Evolutionary conservation across 768 basidiomycete genomes (phyloP), one percentile per base, ranked within the genome.

Genomic region (Cystobasidium tubakii): DNA sequence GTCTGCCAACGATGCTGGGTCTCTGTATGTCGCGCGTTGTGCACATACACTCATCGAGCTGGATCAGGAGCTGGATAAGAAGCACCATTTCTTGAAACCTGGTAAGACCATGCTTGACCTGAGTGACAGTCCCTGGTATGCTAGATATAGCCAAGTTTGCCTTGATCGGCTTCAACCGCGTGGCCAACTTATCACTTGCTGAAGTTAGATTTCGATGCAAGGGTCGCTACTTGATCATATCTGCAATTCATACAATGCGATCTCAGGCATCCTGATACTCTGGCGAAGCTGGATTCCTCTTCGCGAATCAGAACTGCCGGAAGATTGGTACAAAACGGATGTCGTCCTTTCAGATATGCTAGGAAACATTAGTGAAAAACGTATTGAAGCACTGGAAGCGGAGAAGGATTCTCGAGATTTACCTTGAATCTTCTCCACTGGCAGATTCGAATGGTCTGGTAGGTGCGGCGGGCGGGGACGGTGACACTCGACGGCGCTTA

Each of bases 341-440:
- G 83, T 94, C 21, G 86, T 96, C 29, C 83, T 96, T 1, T 91
- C 89, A 10, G 94, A 96, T 79, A 93, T 96, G 89, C 90, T 92
- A 21, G 87, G 87, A n/a, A 92, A 93, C 80, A 84, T 87, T 73
- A 86, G 88, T 1, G 94, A n/a, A n/a, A n/a, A n/a, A n/a, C n/a
- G n/a, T n/a, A n/a, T n/a, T n/a, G n/a, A n/a, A n/a, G n/a, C n/a
- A n/a, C n/a, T n/a, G n/a, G n/a, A n/a, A n/a, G n/a, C n/a, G n/a
- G 94, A 94, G 3, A 87, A 89, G 74, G 80, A 84, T n/a, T 81
- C 82, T 0, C 84, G 84, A 64, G 94, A 98, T 81, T 94, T 96
- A 79, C 85, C 87, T 1, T n/a, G n/a, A n/a, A n/a, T n/a, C n/a
- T n/a, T n/a, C n/a, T n/a, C n/a, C n/a, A n/a, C n/a, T n/a, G n/a